Percentiles rank a stretch among this genome's conserved stretches.
phyloP scores from a whole-genome alignment of 306 rosid genomes.

The apple (Malus domestica) region DNA sequence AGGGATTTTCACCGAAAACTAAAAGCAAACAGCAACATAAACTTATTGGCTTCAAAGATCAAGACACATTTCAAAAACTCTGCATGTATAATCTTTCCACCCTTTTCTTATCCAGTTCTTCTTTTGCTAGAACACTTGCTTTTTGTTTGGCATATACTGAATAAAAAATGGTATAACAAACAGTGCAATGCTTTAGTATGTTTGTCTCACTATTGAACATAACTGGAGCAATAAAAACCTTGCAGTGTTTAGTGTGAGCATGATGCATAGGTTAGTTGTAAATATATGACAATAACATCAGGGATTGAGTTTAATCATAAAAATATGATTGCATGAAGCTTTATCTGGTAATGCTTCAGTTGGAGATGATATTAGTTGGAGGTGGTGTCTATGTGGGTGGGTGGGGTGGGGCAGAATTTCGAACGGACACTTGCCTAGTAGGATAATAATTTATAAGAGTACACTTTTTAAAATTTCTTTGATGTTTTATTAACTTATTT shows the following conservation, averaged over 20 bases:
- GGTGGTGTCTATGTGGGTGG: too few relatives aligned
- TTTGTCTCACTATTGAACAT: slow-evolving; percentile 5
- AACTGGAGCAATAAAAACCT: background rate
- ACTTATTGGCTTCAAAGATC: too few relatives aligned
- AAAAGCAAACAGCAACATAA: too few relatives aligned
- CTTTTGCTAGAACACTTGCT: background rate
- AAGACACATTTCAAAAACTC: too few relatives aligned
- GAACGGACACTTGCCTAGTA: background rate
- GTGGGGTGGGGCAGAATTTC: background rate
- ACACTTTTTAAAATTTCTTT: background rate
- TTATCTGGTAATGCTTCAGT: background rate
- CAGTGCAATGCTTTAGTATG: background rate
- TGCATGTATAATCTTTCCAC: background rate
- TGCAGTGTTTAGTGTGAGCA: background rate
- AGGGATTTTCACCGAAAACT: too few relatives aligned
- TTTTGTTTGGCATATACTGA: slow-evolving; percentile 3
- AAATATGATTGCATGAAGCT: background rate
- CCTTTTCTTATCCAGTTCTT: slow-evolving; percentile 80
- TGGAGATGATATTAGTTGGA: background rate
- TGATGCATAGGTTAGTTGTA: background rate
- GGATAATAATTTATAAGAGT: background rate
- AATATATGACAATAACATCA: background rate
- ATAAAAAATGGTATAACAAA: background rate
- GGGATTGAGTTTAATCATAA: background rate
- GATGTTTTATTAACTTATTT: background rate